Conservation (phyloP, 345 rosid genomes). For the Abelmoschus esculentus region DNA sequence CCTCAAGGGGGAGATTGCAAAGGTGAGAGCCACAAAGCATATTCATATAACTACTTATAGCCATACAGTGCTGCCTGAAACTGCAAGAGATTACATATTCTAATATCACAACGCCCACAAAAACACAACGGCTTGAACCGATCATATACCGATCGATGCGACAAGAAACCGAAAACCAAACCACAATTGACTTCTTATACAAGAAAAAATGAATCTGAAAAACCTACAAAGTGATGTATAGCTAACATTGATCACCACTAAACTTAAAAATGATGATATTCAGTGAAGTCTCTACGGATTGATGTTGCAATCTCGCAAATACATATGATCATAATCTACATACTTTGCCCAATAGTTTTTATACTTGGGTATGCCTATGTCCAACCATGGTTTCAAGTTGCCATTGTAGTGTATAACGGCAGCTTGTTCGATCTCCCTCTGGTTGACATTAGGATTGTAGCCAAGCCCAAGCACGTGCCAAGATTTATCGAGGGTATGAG, state of each 20-base stretch:
- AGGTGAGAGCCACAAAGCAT: neutral
- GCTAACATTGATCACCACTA: neutral
- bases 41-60: neutral
- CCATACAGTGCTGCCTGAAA: too few relatives aligned
- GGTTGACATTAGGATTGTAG: conserved; percentile 64
- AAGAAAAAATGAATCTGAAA: conserved; percentile 11
- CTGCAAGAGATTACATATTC: too few relatives aligned
- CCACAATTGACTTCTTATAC: conserved; percentile 8
- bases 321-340: neutral
- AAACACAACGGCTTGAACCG: neutral
- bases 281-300: neutral
- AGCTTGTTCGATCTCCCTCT: conserved; percentile 62
- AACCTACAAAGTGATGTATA: conserved; percentile 4
- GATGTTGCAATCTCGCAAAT: conserved; percentile 9
- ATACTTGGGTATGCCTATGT: conserved; percentile 60
- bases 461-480: conserved; percentile 90
- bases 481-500: conserved; percentile 38
- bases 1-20: neutral
- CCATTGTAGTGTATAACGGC: conserved; percentile 78
- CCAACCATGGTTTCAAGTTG: conserved; percentile 86
- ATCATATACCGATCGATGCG: neutral
- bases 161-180: conserved; percentile 19
- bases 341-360: conserved; percentile 21
- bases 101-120: neutral
- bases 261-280: neutral